Evolutionary conservation across 495 filamentous ascomycete species (phyloP).

Genomic region (Neurospora sp.): DNA sequence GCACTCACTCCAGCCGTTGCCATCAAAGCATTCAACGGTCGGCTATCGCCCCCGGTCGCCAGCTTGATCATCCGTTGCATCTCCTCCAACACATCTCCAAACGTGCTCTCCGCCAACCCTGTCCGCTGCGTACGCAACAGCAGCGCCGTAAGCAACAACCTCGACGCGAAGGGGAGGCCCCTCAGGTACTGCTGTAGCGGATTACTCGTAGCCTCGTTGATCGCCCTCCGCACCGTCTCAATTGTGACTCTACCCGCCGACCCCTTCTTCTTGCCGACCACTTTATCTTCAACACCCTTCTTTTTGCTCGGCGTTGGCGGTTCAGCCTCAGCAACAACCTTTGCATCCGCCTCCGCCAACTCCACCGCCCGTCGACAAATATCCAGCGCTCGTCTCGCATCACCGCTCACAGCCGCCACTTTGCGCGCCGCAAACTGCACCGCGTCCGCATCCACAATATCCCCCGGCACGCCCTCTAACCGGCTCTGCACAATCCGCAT

Average conservation of each 20-base stretch:
- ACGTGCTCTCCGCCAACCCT: conserved; percentile 74
- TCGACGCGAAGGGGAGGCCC: conserved; percentile 66
- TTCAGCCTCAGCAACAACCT: conserved; percentile 59
- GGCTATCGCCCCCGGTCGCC: conserved; percentile 37
- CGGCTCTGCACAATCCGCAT: conserved; percentile 94
- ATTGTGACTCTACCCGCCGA: conserved; percentile 65
- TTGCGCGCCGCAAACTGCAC: conserved; percentile 95
- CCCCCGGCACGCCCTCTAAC: conserved; percentile 72
- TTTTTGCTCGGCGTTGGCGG: conserved; percentile 6
- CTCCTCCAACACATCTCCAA: conserved; percentile 89
- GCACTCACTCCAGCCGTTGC: conserved; percentile 4
- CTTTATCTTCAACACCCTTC: neutral
- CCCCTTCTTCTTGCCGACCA: conserved; percentile 11
- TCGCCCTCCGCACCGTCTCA: conserved; percentile 83
- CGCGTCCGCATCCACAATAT: conserved; percentile 87
- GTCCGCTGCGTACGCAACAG: conserved; percentile 68
- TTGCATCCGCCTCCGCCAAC: conserved; percentile 69
- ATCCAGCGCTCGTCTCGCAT: conserved; percentile 85
- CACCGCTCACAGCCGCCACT: conserved; percentile 91
- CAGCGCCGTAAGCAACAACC: conserved; percentile 76
- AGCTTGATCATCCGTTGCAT: conserved; percentile 62
- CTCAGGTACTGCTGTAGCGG: conserved; percentile 84
- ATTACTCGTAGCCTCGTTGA: conserved; percentile 86
- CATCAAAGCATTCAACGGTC: conserved; percentile 18
- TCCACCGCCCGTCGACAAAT: conserved; percentile 95